Evolutionary conservation across 202 grass and related monocot species (phyloP).

Genomic region (Setaria italica): DNA sequence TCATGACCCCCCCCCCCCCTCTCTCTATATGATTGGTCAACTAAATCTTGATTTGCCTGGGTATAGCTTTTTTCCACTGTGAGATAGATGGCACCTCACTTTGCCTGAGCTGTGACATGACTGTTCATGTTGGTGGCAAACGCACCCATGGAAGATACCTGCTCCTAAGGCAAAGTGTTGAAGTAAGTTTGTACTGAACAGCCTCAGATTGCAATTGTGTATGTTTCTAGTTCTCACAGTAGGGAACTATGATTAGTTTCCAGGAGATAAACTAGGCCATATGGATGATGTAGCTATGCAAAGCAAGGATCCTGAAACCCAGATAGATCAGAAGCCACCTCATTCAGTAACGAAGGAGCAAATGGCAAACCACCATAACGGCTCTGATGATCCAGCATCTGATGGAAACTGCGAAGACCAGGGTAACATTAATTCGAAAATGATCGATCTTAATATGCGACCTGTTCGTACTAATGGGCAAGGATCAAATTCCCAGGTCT

Average conservation of each 20-base stretch:
- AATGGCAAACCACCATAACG: constrained; percentile 61
- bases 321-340: constrained; percentile 49
- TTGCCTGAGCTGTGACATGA: constrained; percentile 95
- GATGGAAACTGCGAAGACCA: constrained; percentile 60
- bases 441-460: constrained; percentile 91
- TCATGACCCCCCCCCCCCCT: neutral
- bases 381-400: constrained; percentile 45
- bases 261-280: constrained; percentile 77
- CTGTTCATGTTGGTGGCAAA: constrained; percentile 98
- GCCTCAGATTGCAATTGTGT: constrained; percentile 4
- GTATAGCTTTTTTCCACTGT: constrained; percentile 97
- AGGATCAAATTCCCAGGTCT: constrained; percentile 83
- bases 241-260: constrained; percentile 65
- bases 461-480: constrained; percentile 70
- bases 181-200: constrained; percentile 63
- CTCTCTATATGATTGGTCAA: neutral
- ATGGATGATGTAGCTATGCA: constrained; percentile 71
- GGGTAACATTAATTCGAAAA: constrained; percentile 77
- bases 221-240: constrained; percentile 35
- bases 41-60: constrained; percentile 11
- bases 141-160: constrained; percentile 87
- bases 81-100: constrained; percentile 97
- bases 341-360: constrained; percentile 54
- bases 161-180: constrained; percentile 81
- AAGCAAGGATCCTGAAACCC: constrained; percentile 59